Conservation (phyloP, 2,329 filamentous ascomycete species). For the Paecilomyces formosus region DNA sequence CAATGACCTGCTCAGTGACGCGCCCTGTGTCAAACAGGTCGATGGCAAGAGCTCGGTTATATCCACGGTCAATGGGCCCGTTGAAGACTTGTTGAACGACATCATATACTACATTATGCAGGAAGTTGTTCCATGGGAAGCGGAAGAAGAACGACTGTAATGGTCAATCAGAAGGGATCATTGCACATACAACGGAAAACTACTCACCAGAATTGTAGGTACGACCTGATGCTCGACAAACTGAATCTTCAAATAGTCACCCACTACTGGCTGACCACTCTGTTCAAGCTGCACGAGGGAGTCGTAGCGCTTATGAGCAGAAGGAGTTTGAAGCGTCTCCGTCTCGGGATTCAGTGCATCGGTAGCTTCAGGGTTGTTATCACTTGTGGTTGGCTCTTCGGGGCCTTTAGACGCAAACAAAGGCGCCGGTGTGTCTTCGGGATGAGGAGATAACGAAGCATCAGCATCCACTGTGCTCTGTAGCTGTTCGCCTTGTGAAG, state of each 20-base stretch:
- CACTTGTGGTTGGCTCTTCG: conserved; percentile 8
- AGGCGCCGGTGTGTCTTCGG: conserved; percentile 63
- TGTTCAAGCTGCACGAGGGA: conserved; percentile 50
- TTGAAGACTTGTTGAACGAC: conserved; percentile 99
- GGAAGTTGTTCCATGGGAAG: conserved; percentile 98
- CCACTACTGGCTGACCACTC: conserved; percentile 71
- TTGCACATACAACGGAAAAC: not conserved
- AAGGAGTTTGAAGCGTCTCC: not conserved
- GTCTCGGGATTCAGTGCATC: conserved; percentile 9
- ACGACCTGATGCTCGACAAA: conserved; percentile 94
- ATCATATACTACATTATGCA: conserved; percentile 98
- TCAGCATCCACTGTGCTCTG: not conserved
- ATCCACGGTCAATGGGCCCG: conserved; percentile 92
- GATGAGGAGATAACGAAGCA: conserved; percentile 43
- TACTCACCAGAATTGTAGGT: conserved; percentile 80
- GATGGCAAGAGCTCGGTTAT: conserved; percentile 80
- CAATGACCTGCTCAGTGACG: conserved; percentile 84
- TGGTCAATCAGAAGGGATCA: conserved; percentile 4
- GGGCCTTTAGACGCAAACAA: conserved; percentile 47
- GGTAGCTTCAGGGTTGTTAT: conserved; percentile 9
- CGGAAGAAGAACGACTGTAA: conserved; percentile 89
- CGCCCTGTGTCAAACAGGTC: conserved; percentile 88
- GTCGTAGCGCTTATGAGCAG: not conserved
- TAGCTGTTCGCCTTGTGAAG: not conserved
- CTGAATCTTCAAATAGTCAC: conserved; percentile 89